Conservation (phyloP, 768 basidiomycete genomes). For the Suillus subluteus region DNA sequence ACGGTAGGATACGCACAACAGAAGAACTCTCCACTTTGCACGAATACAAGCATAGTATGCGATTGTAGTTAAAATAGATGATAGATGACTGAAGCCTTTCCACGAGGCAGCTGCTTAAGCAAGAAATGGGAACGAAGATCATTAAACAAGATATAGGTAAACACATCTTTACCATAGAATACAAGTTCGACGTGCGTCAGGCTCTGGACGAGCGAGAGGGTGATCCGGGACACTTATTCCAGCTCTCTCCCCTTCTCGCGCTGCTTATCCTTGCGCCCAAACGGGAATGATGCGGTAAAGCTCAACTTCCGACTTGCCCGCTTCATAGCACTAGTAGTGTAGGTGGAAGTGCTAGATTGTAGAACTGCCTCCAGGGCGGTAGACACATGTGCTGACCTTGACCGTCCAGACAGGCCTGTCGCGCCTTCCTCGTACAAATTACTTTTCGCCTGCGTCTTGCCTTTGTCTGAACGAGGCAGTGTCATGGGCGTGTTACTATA, state of each 20-base stretch:
- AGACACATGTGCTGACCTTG: conserved; percentile 32
- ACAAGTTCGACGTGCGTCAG: conserved; percentile 5
- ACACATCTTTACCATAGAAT: conserved; percentile 11
- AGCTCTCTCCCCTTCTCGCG: conserved; percentile 46
- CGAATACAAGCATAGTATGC: conserved; percentile 5
- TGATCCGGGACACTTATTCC: conserved; percentile 18
- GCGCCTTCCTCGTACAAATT: conserved; percentile 4
- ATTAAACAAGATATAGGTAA: conserved; percentile 20
- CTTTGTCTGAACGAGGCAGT: conserved; percentile 6
- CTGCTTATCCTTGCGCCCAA: conserved; percentile 58
- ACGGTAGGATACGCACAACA: conserved; percentile 11
- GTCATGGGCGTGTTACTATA: conserved; percentile 2
- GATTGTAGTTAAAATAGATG: conserved; percentile 11
- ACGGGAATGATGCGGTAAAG: conserved; percentile 58
- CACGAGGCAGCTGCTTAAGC: conserved; percentile 5
- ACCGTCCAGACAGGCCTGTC: conserved; percentile 15
- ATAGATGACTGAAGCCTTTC: conserved; percentile 12
- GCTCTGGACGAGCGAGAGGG: neutral
- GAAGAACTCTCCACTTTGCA: conserved; percentile 18
- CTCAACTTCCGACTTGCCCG: conserved; percentile 67
- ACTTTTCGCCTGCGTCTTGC: conserved; percentile 12
- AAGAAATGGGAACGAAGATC: conserved; percentile 33
- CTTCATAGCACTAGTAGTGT: conserved; percentile 23
- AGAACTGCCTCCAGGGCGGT: conserved; percentile 21
- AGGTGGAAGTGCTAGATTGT: conserved; percentile 30